A percentile compares a stretch with the other conserved stretches of the same genome.
Conservation (phyloP, 1,284 basidiomycete species). For the Mycosarcoma maydis region DNA sequence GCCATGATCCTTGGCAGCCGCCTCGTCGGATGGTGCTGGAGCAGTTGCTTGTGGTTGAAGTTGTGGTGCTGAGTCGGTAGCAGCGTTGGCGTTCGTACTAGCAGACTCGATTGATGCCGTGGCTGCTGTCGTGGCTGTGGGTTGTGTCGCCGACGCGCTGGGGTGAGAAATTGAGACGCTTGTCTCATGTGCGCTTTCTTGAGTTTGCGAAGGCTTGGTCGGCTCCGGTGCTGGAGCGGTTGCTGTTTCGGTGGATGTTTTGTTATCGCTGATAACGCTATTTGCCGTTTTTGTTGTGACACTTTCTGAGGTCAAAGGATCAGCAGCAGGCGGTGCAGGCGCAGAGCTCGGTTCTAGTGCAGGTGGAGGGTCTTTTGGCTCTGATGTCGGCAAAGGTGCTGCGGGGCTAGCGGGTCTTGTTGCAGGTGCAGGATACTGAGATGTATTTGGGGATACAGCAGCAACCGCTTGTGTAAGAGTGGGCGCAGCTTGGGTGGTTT, state of each 20-base stretch:
- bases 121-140: not conserved
- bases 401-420: not conserved
- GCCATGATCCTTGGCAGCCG: no score
- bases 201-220: not conserved
- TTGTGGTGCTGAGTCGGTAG: not conserved
- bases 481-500: no score
- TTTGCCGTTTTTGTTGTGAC: no score
- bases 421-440: not conserved
- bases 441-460: no score
- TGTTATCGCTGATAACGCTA: no score
- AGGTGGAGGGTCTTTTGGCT: not conserved
- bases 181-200: not conserved
- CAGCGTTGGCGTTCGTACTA: not conserved
- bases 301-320: not conserved
- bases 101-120: not conserved
- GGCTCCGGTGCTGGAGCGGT: not conserved
- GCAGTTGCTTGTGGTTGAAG: no score
- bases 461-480: no score
- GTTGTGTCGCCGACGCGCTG: not conserved
- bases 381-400: not conserved
- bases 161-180: not conserved
- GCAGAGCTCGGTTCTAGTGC: not conserved
- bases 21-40: no score
- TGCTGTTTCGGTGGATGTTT: no score
- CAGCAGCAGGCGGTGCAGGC: not conserved